A percentile compares a stretch with the other conserved stretches of the same genome.
These are phyloP conservation scores for Nicotiana otophora DNA, from an alignment of 257 asterid genomes.

Conservation along the genomic window DNA sequence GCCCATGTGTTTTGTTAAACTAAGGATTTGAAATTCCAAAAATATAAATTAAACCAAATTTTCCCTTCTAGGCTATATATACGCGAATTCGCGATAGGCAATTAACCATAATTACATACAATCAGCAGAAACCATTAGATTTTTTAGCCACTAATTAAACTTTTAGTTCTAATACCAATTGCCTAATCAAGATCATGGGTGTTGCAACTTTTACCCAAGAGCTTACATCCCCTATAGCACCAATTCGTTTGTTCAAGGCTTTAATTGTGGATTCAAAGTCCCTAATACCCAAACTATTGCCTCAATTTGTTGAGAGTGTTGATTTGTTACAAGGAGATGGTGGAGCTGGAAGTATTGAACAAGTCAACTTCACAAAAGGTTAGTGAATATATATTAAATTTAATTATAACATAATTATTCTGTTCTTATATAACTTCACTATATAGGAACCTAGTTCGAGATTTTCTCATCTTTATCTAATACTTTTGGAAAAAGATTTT, in stretches of 20 bases:
- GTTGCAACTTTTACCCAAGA: slow-evolving; percentile 19
- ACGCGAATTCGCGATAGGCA: not conserved
- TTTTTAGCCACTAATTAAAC: not conserved
- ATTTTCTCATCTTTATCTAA: too few species aligned
- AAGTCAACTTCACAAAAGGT: slow-evolving; percentile 32
- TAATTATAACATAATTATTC: too few species aligned
- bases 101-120: not conserved
- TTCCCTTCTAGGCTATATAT: not conserved
- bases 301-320: slow-evolving; percentile 29
- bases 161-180: not conserved
- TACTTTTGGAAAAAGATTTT: too few species aligned
- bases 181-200: slow-evolving; percentile 19
- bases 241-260: slow-evolving; percentile 32
- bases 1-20: not conserved
- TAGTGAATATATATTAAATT: not conserved
- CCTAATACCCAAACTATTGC: slow-evolving; percentile 30
- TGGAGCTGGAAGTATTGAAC: slow-evolving; percentile 20
- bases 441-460: too few species aligned
- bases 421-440: too few species aligned
- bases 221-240: slow-evolving; percentile 23
- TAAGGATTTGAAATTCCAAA: not conserved
- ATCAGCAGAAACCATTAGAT: not conserved
- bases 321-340: slow-evolving; percentile 34
- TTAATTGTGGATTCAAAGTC: slow-evolving; percentile 21
- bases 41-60: not conserved